Conservation (phyloP, 2,329 filamentous ascomycete species). For the Pseudogymnoascus sp. region DNA sequence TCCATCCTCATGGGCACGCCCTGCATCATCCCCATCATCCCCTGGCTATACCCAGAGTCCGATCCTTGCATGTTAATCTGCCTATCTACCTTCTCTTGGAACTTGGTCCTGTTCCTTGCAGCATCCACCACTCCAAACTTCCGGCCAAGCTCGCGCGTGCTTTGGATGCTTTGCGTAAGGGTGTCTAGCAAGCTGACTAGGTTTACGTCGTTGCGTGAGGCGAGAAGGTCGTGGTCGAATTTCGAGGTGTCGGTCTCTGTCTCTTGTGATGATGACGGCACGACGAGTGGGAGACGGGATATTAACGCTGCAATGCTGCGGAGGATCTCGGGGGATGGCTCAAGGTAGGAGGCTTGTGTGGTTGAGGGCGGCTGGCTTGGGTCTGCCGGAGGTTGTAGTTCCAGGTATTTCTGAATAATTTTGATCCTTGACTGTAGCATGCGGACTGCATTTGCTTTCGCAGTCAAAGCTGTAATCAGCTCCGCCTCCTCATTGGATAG, state of each 20-base stretch:
- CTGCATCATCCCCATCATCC: not conserved
- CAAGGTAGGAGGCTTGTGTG: slow-evolving; percentile 41
- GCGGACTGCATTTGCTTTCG: slow-evolving; percentile 86
- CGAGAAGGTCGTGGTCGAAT: slow-evolving; percentile 62
- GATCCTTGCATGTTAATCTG: not conserved
- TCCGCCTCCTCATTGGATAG: slow-evolving; percentile 54
- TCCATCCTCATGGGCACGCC: not conserved
- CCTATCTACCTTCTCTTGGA: slow-evolving; percentile 6
- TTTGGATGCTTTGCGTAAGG: slow-evolving; percentile 63
- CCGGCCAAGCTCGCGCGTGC: slow-evolving; percentile 64
- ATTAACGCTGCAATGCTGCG: slow-evolving; percentile 83
- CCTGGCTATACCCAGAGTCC: not conserved
- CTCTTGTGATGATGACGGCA: slow-evolving; percentile 40
- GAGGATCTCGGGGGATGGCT: slow-evolving; percentile 49
- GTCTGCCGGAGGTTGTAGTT: slow-evolving; percentile 49
- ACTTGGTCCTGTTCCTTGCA: slow-evolving; percentile 13
- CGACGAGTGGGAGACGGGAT: slow-evolving; percentile 71
- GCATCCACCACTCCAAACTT: slow-evolving; percentile 58
- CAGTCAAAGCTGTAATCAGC: slow-evolving; percentile 59
- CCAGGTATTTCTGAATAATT: slow-evolving; percentile 68
- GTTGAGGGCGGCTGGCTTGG: not conserved
- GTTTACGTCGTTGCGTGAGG: slow-evolving; percentile 76
- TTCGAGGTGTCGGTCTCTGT: slow-evolving; percentile 44
- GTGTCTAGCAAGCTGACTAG: slow-evolving; percentile 68
- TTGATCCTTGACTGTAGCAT: slow-evolving; percentile 76